phyloP scores from a whole-genome alignment of 2,329 filamentous ascomycete species.

The Alternaria brassicae region DNA sequence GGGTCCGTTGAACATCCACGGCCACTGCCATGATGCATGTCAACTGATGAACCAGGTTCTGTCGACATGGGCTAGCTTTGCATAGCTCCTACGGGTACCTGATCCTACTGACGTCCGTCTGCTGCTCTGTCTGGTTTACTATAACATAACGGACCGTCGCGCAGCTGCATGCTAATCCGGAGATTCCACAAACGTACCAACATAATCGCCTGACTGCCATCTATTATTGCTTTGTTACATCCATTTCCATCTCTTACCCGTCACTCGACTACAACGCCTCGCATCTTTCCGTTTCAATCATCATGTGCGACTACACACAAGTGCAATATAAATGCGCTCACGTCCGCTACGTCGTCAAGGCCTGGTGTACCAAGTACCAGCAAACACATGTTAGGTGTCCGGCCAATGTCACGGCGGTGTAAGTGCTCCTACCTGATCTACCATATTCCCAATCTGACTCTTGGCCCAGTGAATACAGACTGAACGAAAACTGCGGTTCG shows the following conservation, averaged over 20 bases:
- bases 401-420: conserved; percentile 62
- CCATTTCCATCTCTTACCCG: not conserved
- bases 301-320: conserved; percentile 67
- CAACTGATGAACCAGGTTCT: conserved; percentile 21
- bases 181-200: conserved; percentile 15
- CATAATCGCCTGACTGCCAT: conserved; percentile 9
- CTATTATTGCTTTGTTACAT: conserved; percentile 4
- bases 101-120: conserved; percentile 25
- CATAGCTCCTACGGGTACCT: conserved; percentile 34
- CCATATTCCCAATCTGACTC: conserved; percentile 16
- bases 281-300: conserved; percentile 10
- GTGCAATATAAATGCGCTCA: conserved; percentile 65
- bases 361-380: conserved; percentile 63
- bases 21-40: conserved; percentile 29
- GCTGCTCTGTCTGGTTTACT: conserved; percentile 21
- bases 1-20: conserved; percentile 29
- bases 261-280: conserved; percentile 12
- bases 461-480: conserved; percentile 53
- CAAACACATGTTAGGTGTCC: conserved; percentile 64
- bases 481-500: conserved; percentile 58
- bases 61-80: conserved; percentile 24
- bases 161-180: conserved; percentile 24
- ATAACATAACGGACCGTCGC: conserved; percentile 29
- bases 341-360: conserved; percentile 62
- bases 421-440: conserved; percentile 18